Evolutionary conservation across 164 flowering plant species (phyloP), one percentile per base, ranked within the genome.

Genomic region (Cinnamomum chago): DNA sequence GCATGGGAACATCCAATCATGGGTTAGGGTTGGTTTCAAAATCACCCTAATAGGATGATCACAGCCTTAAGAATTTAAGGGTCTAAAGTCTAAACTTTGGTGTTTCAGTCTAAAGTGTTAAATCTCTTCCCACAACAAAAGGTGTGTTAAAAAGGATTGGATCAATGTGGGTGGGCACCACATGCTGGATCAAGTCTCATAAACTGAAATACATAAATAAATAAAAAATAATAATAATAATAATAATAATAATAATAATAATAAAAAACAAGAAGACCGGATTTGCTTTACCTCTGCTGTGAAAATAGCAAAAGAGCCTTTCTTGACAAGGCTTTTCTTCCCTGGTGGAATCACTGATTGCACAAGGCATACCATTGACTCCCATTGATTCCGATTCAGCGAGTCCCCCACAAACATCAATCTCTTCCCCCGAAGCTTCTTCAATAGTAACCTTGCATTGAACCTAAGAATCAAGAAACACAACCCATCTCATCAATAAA

Each of bases 371-470:
- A 95, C 92, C 52, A 95, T 87, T 17, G 99, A 95, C 70, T 89
- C 84, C 97, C 97, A 95, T 69, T 93, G 98, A 40, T 89, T 87
- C 78, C 96, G 84, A 71, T 92, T 94, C 0, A 95, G 79, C 3
- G 99, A 95, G 81, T 95, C 99, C 20, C 99, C 99, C 0, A 89
- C 94, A 79, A 93, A 95, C 87, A 95, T 82, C 27, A 95, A 71
- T 79, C 92, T 89, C 84, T 95, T 92, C 40, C 95, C 95, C 75
- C 86, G 78, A n/a, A 95, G 86, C 70, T 85, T 93, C 67, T 82
- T 79, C 0, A 95, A 86, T 0, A 87, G 92, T 5, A 65, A 50
- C 58, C 69, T 75, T 0, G 98, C 86, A 81, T 88, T 76, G 78
- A 94, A 96, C 83, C 98, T 96, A 17, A 3, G 17, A 15, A 55